Percentiles rank a stretch among this genome's conserved stretches.
Evolutionary conservation across 1,139 yeast species (phyloP).

Genomic region (Scheffersomyces insectosa): DNA sequence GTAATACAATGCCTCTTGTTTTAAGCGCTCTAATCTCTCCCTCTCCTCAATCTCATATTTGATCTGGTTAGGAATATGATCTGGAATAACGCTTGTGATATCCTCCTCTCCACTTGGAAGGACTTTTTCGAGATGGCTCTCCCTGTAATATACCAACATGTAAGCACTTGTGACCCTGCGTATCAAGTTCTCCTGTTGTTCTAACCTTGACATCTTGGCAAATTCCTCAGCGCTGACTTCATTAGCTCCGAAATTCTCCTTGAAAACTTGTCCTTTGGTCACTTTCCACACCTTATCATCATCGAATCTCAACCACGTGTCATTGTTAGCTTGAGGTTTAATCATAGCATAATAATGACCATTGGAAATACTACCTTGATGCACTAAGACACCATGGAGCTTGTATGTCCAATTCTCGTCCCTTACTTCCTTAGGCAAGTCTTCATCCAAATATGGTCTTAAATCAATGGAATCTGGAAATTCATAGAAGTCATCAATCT

Average conservation of each 20-base stretch:
- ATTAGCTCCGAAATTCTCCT: constrained; percentile 88
- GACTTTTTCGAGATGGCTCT: constrained; percentile 56
- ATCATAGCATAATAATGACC: constrained; percentile 97
- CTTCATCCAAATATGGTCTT: constrained; percentile 72
- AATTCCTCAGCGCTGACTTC: constrained; percentile 50
- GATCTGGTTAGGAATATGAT: constrained; percentile 66
- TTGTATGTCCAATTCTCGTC: constrained; percentile 73
- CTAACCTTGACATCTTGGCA: constrained; percentile 52
- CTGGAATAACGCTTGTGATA: constrained; percentile 55
- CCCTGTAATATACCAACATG: constrained; percentile 91
- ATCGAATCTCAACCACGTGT: constrained; percentile 88
- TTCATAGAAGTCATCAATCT: constrained; percentile 90
- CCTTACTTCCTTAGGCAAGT: constrained; percentile 39
- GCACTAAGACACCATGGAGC: constrained; percentile 92
- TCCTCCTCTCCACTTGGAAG: constrained; percentile 55
- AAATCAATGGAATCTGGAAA: constrained; percentile 84
- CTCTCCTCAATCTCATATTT: constrained; percentile 60
- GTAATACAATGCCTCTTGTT: constrained; percentile 79
- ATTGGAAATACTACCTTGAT: constrained; percentile 91
- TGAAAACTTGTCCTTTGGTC: constrained; percentile 80
- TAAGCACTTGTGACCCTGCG: constrained; percentile 92
- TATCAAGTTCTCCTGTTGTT: constrained; percentile 62
- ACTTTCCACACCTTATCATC: constrained; percentile 93
- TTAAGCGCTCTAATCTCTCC: constrained; percentile 57
- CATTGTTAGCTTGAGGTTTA: constrained; percentile 64